Base-by-base conservation (phyloP, 2,329 filamentous ascomycete genomes). In the Scytalidium sp. region DNA sequence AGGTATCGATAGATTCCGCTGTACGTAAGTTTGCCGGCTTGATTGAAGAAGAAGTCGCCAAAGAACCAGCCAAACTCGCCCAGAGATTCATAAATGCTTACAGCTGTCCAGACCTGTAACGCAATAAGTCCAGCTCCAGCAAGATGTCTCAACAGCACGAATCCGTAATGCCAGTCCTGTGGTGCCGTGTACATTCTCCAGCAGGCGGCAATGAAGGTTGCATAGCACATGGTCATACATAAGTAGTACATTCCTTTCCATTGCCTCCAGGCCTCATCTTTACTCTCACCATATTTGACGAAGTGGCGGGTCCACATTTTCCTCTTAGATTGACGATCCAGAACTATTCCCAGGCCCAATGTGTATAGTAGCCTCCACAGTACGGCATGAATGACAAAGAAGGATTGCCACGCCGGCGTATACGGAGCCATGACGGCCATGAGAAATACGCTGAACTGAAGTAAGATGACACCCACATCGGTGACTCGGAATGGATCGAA, bases 11-110 rank as follows among this genome's bases (percentile, higher is more conserved):
- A 99, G 62, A 99, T 99, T 54, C 93, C 95, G 59, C 88, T 91
- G 70, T 99, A 99, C 1, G 90, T 97, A 54, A 97, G 78, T 70
- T 94, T 96, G 11, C 87, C 86, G 10, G 85, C 83, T 42, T 90
- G 87, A 54, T 97, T 90, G 65, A 94, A 97, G 77, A 99, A 97
- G 75, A 97, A 99, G 67, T 99, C 94, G 17, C 94, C 94, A 64
- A 92, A 97, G 75, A 97, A 97, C 93, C 93, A 99, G 60, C 94
- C 94, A 63, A 97, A 99, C 64, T 99, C 94, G 50, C 94, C 94
- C 0, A 99, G 82, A 2, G 90, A 95, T 45, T 97, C 91, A 67
- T 97, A 96, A 58, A 97, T 92, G 67, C 91, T 97, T 56, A 88
- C 76, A 2, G 90, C 87, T 1, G 92, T 96, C 94, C 94, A 99